Base-by-base conservation (phyloP, 805 yeast genomes). In the Lachancea meyersii region DNA sequence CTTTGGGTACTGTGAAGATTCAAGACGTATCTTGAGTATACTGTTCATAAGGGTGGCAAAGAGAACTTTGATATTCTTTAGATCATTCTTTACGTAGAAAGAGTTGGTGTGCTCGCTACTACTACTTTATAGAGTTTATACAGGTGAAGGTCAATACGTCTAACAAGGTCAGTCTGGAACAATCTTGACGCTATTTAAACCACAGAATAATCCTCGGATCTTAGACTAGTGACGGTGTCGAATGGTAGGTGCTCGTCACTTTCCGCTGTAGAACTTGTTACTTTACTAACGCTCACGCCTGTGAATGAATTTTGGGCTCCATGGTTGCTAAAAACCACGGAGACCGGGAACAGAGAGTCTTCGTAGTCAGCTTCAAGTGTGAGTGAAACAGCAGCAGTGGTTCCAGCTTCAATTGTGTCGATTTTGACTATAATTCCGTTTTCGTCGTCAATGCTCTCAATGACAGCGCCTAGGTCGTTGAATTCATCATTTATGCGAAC, bases 331-430 rank as follows among this genome's bases (percentile, higher is more conserved):
- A 88, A 86, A 38, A 71, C 65, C 31, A 88, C 75, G 54, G 79
- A 79, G 71, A 91, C 78, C 47, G 98, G 98, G 84, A 88, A 91
- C 55, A 91, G 70, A 10, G 78, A 73, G 48, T 88, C 95, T 64
- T 91, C 97, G 49, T 76, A 78, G 31, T 73, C 80, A 16, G 81
- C 83, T 50, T 81, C 82, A 46, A 86, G 77, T 7, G 81, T 63
- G 59, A 93, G 80, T 60, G 86, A 95, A 61, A 93, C 80, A 34
- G 86, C 79, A 35, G 89, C 96, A 20, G 75, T 70, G 4, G 75
- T 60, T 32, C 75, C 78, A 7, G 76, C 63, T 22, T 70, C 60
- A 34, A 87, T 67, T 7, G 47, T 22, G 13, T 74, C 77, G 38
- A 89, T 68, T 42, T 74, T 73, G 68, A 94, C 79, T 31, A 77